phyloP scores from a whole-genome alignment of 2,329 filamentous ascomycete genomes.

The Verticillium nonalfalfae region DNA sequence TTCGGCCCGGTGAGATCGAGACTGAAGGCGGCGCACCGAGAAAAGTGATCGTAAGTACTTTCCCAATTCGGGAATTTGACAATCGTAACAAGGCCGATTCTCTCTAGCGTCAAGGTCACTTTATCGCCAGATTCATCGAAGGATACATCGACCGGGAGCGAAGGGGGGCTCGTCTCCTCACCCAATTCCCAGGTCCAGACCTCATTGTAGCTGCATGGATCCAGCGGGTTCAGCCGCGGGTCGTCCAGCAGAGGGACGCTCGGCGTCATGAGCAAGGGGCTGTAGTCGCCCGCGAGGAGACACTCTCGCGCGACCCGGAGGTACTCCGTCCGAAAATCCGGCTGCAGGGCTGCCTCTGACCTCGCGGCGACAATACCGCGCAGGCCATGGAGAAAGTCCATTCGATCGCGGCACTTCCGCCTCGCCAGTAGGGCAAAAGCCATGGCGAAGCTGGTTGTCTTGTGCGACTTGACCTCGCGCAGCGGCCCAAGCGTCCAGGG shows the following conservation, averaged over 20 bases:
- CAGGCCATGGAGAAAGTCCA: background rate
- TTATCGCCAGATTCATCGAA: background rate
- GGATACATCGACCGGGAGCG: background rate
- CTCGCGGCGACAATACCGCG: background rate
- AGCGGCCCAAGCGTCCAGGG: slow-evolving; percentile 1
- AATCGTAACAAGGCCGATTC: background rate
- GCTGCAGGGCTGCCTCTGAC: background rate
- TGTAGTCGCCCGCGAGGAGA: background rate
- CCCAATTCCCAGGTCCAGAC: background rate
- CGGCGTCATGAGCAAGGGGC: slow-evolving; percentile 1
- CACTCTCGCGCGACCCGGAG: background rate
- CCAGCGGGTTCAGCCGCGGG: background rate
- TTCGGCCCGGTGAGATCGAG: background rate
- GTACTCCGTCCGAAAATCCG: background rate
- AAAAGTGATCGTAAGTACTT: background rate
- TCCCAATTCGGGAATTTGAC: background rate
- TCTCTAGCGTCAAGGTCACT: background rate
- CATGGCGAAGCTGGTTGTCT: background rate
- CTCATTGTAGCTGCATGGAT: background rate
- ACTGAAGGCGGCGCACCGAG: background rate
- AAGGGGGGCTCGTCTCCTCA: background rate
- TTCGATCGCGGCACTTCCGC: background rate
- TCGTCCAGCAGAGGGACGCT: background rate
- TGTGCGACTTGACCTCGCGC: background rate
- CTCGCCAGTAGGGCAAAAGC: background rate